Base-by-base conservation (phyloP, 73 alveolate genomes). In the Stentor roeselii region DNA sequence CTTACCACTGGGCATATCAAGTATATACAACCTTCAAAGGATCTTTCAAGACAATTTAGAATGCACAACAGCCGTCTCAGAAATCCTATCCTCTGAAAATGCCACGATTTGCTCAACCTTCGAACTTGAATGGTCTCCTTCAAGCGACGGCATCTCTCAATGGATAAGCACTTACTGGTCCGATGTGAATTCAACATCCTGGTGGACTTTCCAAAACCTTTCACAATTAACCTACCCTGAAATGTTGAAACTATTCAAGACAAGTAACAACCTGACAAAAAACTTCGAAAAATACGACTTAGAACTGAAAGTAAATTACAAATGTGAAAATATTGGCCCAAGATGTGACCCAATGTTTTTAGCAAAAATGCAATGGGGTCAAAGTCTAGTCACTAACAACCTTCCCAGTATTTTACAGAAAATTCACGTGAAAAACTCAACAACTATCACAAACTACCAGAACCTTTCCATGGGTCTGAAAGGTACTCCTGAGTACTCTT, bases 301-400 rank as follows among this genome's bases (percentile, higher is more conserved):
- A 21, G 67, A 34, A 36, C 84, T 76, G 6, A 76, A 76, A 76
- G 6, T 32, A 36, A 32, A 76, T 76, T 76, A 76, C 39, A 14
- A 15, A 0, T 76, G 84, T 2, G n/a, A 14, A 15, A 76, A 76
- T 35, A 21, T 67, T 21, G 74, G 80, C 0, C 39, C 39, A 39
- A 35, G 78, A 1, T 76, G 84, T 2, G 27, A 14, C 39, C 3
- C 60, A n/a, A 21, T 15, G 60, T 32, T 36, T 2, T 76, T 76
- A 76, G 59, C 60, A 15, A 14, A n/a, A 1, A 76, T 14, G 39
- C 74, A 76, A 35, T 76, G 84, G 84, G 84, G 80, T 21, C 21
- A 67, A 21, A 40, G 80, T 32, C 37, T 21, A 27, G 80, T 67
- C 27, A 67, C 80, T 30, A 67, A 30, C 15, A 67, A 67, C 34